Conservation (phyloP, 192 early-diverging fungal genomes). For the Coemansia interrupta region DNA sequence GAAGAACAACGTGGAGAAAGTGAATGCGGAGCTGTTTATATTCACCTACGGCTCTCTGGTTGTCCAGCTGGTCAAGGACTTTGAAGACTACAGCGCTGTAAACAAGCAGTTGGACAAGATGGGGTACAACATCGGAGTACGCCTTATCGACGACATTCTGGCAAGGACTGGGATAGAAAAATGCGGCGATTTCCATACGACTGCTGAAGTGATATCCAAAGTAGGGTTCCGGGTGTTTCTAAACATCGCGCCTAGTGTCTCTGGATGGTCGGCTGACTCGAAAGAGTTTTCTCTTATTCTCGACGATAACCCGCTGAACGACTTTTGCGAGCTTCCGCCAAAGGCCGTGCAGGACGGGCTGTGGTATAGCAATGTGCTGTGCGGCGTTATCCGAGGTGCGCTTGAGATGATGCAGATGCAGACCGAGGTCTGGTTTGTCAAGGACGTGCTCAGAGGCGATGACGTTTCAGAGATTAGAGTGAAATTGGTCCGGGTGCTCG, state of each 20-base stretch:
- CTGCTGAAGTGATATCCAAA: conserved; percentile 93
- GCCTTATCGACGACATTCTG: conserved; percentile 94
- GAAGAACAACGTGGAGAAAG: conserved; percentile 92
- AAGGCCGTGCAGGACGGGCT: conserved; percentile 69
- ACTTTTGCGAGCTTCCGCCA: conserved; percentile 95
- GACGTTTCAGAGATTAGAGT: conserved; percentile 91
- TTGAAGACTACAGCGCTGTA: conserved; percentile 86
- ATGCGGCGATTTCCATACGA: conserved; percentile 85
- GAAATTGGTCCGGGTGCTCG: conserved; percentile 78
- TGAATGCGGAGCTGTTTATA: conserved; percentile 94
- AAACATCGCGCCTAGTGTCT: conserved; percentile 78
- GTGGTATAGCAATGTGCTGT: conserved; percentile 96
- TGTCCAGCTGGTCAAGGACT: conserved; percentile 89
- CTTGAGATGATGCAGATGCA: conserved; percentile 98
- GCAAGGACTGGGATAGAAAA: conserved; percentile 62
- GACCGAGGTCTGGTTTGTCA: conserved; percentile 79
- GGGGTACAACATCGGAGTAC: conserved; percentile 97
- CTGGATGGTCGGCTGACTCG: conserved; percentile 76
- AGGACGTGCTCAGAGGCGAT: conserved; percentile 79
- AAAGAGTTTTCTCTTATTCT: conserved; percentile 92
- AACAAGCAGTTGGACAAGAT: conserved; percentile 98
- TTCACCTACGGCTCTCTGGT: conserved; percentile 98
- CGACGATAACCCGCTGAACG: conserved; percentile 95
- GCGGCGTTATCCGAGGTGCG: conserved; percentile 90
- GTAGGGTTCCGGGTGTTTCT: conserved; percentile 97